Evolutionary conservation across 768 basidiomycete genomes (phyloP).

Genomic region (Suillus ampliporus): DNA sequence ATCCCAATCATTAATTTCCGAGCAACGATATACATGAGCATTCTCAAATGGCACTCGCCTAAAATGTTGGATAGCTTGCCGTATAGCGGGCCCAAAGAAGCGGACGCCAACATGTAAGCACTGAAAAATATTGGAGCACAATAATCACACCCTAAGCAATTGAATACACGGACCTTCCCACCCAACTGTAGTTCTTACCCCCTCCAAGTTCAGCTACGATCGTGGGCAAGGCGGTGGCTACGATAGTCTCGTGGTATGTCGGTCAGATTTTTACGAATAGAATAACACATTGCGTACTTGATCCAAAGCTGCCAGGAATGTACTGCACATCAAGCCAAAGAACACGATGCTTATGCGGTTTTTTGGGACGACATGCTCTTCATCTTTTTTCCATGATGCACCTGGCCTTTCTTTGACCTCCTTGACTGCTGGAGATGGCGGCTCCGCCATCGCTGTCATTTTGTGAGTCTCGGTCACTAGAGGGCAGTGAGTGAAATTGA

Average conservation of each 20-base stretch:
- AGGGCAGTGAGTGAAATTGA: background rate
- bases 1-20: background rate
- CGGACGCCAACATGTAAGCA: slow-evolving; percentile 53
- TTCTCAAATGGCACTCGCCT: slow-evolving; percentile 26
- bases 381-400: slow-evolving; percentile 42
- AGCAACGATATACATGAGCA: background rate
- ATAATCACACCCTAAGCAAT: background rate
- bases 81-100: slow-evolving; percentile 49
- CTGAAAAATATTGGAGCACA: slow-evolving; percentile 26
- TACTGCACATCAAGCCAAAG: slow-evolving; percentile 47
- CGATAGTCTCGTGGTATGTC: slow-evolving; percentile 41
- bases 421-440: background rate
- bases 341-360: slow-evolving; percentile 50
- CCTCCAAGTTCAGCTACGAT: slow-evolving; percentile 52
- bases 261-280: background rate
- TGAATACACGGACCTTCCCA: slow-evolving; percentile 44
- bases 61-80: slow-evolving; percentile 53
- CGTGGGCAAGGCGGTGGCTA: slow-evolving; percentile 56
- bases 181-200: slow-evolving; percentile 54
- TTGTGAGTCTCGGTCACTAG: background rate
- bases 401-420: slow-evolving; percentile 28
- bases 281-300: slow-evolving; percentile 35
- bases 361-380: slow-evolving; percentile 49
- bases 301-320: slow-evolving; percentile 54
- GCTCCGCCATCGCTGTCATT: background rate